Evolutionary conservation across 306 rosid species (phyloP).

Genomic region (Oxytropis ochrocephala): DNA sequence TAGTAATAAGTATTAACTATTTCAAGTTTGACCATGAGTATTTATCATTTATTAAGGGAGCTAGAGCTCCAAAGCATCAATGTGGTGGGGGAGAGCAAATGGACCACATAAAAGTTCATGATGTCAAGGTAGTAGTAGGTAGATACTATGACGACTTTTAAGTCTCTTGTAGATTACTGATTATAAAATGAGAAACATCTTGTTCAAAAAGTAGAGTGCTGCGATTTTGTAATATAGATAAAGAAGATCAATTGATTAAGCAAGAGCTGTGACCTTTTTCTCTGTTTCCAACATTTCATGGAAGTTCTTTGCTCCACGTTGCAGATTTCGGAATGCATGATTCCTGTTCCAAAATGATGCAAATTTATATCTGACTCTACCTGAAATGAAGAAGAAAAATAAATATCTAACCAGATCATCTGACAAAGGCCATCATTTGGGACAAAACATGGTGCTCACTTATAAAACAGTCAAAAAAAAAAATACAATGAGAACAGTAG

Average conservation of each 20-base stretch:
- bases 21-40: not conserved
- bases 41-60: not conserved
- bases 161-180: not conserved
- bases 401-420: conserved; percentile 20
- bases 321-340: conserved; percentile 76
- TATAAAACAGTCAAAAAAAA: too few relatives aligned
- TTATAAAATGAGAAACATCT: conserved; percentile 13
- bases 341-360: conserved; percentile 99
- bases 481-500: not conserved
- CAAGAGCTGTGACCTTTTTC: conserved; percentile 60
- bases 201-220: not conserved
- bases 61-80: not conserved
- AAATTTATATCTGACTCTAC: conserved; percentile 94
- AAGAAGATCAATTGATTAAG: conserved; percentile 11
- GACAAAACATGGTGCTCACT: not conserved
- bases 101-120: conserved; percentile 6
- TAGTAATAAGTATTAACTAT: not conserved
- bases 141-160: not conserved
- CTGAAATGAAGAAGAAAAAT: conserved; percentile 50
- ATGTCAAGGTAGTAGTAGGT: not conserved
- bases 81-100: not conserved
- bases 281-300: conserved; percentile 81
- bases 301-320: conserved; percentile 62
- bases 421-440: not conserved
- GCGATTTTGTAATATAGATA: not conserved